Base-by-base conservation (phyloP, 2,329 filamentous ascomycete genomes). In the Didymella arachidicola region DNA sequence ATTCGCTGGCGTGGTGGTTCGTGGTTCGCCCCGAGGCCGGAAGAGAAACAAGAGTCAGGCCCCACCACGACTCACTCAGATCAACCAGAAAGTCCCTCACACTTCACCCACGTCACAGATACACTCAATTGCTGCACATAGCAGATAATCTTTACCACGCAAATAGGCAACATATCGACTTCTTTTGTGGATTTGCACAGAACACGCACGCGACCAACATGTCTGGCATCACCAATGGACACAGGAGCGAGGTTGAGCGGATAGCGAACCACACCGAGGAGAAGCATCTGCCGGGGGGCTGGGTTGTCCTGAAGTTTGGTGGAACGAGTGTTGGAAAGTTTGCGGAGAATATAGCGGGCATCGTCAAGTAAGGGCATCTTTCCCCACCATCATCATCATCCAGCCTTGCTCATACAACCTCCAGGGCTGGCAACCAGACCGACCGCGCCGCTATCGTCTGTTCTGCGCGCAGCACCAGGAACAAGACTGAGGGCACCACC, bases 301-400 rank as follows among this genome's bases (percentile, higher is more conserved):
- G 93, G 93, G 84, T 96, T 29, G 90, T 97, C 49, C 93, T 97
- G 77, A 97, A 97, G 79, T 97, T 96, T 77, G 93, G 93, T 62
- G 94, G 94, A 50, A 99, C 94, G 51, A 96, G 92, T 74, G 91
- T 98, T 50, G 95, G 94, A 69, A 98, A 98, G 80, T 97, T 96
- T 71, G 89, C 93, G 51, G 84, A 80, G 65, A 79, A 80, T 64
- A 83, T 83, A 71, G 81, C 79, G 59, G 77, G 90, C 70, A 92
- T 94, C 73, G 86, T 93, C 63, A 72, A 79, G 80, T 81, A 66
- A 8, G 68, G 27, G 34, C 27, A 8, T 45, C 25, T n/a, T 14
- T 10, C 6, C 25, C 19, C 43, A 22, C 26, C 53, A 30, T 36
- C n/a, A 47, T 19, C 42, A 51, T 4, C 16, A 7, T n/a, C 11